Percentiles rank a stretch among this genome's conserved stretches.
Conservation (phyloP, 75 land plant genomes). For the Ceratopteris richardii region DNA sequence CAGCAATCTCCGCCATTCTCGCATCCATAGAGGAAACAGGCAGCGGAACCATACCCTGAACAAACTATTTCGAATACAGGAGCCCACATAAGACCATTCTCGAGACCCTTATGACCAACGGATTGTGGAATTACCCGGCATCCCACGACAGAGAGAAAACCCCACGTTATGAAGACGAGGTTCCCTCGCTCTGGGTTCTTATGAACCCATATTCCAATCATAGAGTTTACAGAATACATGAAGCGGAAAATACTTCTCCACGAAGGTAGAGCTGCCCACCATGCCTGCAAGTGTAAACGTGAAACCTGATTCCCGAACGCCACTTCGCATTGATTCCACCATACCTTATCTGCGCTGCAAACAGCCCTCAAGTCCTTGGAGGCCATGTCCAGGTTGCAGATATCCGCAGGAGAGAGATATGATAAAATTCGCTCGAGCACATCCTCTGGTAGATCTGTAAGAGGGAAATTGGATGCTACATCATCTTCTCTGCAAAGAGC, state of each 20-base stretch:
- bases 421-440: slow-evolving; percentile 42
- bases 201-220: slow-evolving; percentile 86
- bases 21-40: slow-evolving; percentile 68
- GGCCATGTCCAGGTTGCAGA: slow-evolving; percentile 47
- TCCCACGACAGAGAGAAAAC: slow-evolving; percentile 62
- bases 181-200: slow-evolving; percentile 94
- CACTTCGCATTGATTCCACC: slow-evolving; percentile 64
- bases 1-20: slow-evolving; percentile 44
- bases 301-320: neutral
- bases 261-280: slow-evolving; percentile 49
- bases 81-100: slow-evolving; percentile 60
- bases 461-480: no score
- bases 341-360: slow-evolving; percentile 52
- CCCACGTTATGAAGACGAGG: slow-evolving; percentile 69
- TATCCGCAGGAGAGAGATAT: slow-evolving; percentile 40
- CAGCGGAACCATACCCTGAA: slow-evolving; percentile 40
- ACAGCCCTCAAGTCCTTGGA: slow-evolving; percentile 38
- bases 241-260: slow-evolving; percentile 61
- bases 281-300: slow-evolving; percentile 26
- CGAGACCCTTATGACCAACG: slow-evolving; percentile 52
- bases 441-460: slow-evolving; percentile 70
- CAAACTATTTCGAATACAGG: slow-evolving; percentile 80
- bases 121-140: slow-evolving; percentile 86
- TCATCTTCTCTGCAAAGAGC: no score
- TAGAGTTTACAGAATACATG: slow-evolving; percentile 32